Evolutionary conservation across 108 stramenopile genomes (phyloP).

Genomic region (Cyclotella kingstonii): DNA sequence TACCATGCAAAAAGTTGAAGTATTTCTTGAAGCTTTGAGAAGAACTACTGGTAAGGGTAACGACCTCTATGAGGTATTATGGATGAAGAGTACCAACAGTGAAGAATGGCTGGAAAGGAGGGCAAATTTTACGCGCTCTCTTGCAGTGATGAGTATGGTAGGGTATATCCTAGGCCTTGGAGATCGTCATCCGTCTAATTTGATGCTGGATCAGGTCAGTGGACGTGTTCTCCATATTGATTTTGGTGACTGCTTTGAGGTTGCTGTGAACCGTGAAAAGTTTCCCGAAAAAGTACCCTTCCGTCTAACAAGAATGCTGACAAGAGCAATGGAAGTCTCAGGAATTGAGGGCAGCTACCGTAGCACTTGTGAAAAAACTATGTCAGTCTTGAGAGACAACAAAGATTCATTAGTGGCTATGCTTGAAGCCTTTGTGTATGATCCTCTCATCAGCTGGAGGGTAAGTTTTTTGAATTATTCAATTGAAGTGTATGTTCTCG

Average conservation of each 20-base stretch:
- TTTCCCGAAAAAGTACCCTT: slow-evolving; percentile 99
- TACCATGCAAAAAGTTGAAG: slow-evolving; percentile 98
- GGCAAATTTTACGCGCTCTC: slow-evolving; percentile 93
- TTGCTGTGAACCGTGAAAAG: slow-evolving; percentile 97
- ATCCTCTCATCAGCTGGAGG: slow-evolving; percentile 99
- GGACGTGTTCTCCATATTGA: slow-evolving; percentile 97
- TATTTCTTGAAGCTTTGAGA: slow-evolving; percentile 88
- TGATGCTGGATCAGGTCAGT: slow-evolving; percentile 90
- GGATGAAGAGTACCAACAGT: slow-evolving; percentile 93
- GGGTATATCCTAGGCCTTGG: slow-evolving; percentile 95
- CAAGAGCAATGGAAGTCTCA: slow-evolving; percentile 98
- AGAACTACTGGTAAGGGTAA: slow-evolving; percentile 87
- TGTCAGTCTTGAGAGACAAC: slow-evolving; percentile 94
- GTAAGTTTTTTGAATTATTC: slow-evolving; percentile 25
- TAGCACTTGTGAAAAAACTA: slow-evolving; percentile 94
- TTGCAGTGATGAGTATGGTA: slow-evolving; percentile 99
- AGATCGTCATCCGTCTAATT: slow-evolving; percentile 90
- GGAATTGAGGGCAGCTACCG: slow-evolving; percentile 98
- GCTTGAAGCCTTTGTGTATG: slow-evolving; percentile 99
- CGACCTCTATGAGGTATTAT: slow-evolving; percentile 94
- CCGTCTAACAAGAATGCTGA: slow-evolving; percentile 98
- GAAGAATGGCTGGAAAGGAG: slow-evolving; percentile 98
- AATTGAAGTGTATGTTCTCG: background rate
- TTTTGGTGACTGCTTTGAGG: slow-evolving; percentile 97
- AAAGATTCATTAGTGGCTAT: slow-evolving; percentile 95